Percentiles rank a stretch among this genome's conserved stretches.
These are phyloP conservation scores for Solanum lycopersicoides DNA, from an alignment of 257 asterid genomes.

Conservation along the genomic window DNA sequence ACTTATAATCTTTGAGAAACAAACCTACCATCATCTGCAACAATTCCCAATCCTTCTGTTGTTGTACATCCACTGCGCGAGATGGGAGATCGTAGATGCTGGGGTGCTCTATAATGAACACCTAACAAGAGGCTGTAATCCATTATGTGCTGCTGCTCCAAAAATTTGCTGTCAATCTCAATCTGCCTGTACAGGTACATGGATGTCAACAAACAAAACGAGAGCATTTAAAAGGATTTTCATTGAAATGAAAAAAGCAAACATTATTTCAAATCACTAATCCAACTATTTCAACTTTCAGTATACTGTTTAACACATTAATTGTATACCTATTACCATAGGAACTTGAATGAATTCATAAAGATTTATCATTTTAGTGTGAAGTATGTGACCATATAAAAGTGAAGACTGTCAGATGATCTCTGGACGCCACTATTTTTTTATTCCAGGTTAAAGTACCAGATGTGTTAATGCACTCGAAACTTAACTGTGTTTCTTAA, in stretches of 20 bases:
- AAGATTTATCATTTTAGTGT: background rate
- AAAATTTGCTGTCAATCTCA: conserved; percentile 77
- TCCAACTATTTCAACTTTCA: background rate
- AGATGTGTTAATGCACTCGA: background rate
- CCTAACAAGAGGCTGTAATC: conserved; percentile 94
- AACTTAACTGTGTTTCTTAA: background rate
- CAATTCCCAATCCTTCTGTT: conserved; percentile 59
- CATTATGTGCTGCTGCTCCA: conserved; percentile 92
- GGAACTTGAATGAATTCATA: background rate
- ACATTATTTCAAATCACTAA: background rate
- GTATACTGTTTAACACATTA: background rate
- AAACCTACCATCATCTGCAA: conserved; percentile 80
- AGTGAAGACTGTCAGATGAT: background rate
- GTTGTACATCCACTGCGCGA: conserved; percentile 36
- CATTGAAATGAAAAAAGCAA: background rate
- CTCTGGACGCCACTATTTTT: background rate
- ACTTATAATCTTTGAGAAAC: background rate
- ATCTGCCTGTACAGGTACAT: conserved; percentile 58
- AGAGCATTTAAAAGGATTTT: background rate
- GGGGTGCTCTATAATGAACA: conserved; percentile 94
- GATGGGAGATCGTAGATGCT: conserved; percentile 59
- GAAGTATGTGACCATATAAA: background rate
- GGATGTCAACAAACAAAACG: background rate
- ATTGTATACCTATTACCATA: background rate
- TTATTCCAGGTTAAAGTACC: background rate